Base-by-base conservation (phyloP, 2,329 filamentous ascomycete species). In the Colletotrichum australisinense region DNA sequence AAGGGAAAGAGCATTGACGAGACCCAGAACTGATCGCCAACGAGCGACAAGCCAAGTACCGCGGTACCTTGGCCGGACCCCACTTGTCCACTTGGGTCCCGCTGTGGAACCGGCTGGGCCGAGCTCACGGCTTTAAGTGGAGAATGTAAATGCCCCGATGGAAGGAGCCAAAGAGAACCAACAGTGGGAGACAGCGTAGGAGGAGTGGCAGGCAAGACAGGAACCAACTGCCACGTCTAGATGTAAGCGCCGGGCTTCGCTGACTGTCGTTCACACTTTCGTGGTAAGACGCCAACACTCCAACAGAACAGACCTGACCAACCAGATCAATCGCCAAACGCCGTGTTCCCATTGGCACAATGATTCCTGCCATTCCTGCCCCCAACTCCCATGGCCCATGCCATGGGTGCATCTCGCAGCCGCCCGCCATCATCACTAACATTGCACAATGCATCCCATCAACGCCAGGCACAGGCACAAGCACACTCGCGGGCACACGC, bases 241-340 rank as follows among this genome's bases (percentile, higher is more conserved):
- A 11, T 12, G 46, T 73, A 73, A 73, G 70, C 70, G 70, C 70
- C 60, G 42, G 60, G n/a, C 42, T 52, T 30, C 26, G 69, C 49
- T 63, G 69, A 53, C 30, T 32, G 53, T 59, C 69, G 57, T 38
- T 49, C 42, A 49, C 42, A 19, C 42, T 49, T 49, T 8, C 42
- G 3, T 49, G 9, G 30, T 32, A 32, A 32, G 30, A 32, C 30
- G 30, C 42, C 14, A 16, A 42, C 5, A 42, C 14, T 49, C 30
- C 22, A 32, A 19, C 55, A n/a, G 30, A 28, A 28, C 46, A 19
- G 24, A 32, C 53, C 11, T 7, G 14, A 35, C 55, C 64, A 63
- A 63, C 49, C 57, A 42, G 49, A 59, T 35, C 49, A 35, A 66
- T 59, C 67, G 38, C 22, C 62, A 72, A 63, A 63, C 59, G 65